phyloP scores from a whole-genome alignment of 495 filamentous ascomycete species.

The Trichodelitschia bisporula region DNA sequence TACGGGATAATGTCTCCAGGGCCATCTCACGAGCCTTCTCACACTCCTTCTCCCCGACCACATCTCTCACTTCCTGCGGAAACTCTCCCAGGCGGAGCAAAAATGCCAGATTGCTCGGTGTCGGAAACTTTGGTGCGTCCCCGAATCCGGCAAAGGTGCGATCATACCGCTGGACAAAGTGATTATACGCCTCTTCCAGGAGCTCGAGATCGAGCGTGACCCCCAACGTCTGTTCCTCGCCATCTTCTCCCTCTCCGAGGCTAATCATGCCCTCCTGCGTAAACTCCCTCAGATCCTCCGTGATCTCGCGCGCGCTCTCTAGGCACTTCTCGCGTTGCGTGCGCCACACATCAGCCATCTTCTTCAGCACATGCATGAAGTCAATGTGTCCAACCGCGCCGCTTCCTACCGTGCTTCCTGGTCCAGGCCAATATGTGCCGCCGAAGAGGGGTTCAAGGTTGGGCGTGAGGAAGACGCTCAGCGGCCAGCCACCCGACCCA shows the following conservation, averaged over 20 bases:
- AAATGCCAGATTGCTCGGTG: constrained; percentile 62
- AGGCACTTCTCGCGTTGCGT: constrained; percentile 62
- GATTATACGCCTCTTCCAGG: constrained; percentile 66
- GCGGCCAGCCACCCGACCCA: constrained; percentile 81
- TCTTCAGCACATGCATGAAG: constrained; percentile 63
- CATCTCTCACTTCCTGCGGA: constrained; percentile 45
- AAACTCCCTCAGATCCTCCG: constrained; percentile 58
- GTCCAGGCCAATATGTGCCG: constrained; percentile 89
- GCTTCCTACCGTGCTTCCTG: constrained; percentile 20
- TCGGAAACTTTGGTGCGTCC: constrained; percentile 70
- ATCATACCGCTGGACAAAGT: constrained; percentile 62
- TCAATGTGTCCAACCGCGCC: constrained; percentile 20
- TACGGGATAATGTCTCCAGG: constrained; percentile 50
- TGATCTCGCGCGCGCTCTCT: constrained; percentile 59
- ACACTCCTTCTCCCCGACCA: constrained; percentile 67
- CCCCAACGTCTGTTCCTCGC: constrained; percentile 1
- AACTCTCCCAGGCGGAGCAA: constrained; percentile 54
- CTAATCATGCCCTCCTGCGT: constrained; percentile 63
- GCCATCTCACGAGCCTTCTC: constrained; percentile 58
- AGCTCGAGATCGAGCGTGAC: constrained; percentile 58
- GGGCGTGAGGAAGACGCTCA: constrained; percentile 91
- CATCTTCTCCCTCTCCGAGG: constrained; percentile 26
- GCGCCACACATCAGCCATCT: constrained; percentile 58
- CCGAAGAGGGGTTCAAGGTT: constrained; percentile 86
- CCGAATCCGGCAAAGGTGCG: constrained; percentile 57